Conservation (phyloP, 2,329 filamentous ascomycete genomes). For the Grosmannia clavigera region DNA sequence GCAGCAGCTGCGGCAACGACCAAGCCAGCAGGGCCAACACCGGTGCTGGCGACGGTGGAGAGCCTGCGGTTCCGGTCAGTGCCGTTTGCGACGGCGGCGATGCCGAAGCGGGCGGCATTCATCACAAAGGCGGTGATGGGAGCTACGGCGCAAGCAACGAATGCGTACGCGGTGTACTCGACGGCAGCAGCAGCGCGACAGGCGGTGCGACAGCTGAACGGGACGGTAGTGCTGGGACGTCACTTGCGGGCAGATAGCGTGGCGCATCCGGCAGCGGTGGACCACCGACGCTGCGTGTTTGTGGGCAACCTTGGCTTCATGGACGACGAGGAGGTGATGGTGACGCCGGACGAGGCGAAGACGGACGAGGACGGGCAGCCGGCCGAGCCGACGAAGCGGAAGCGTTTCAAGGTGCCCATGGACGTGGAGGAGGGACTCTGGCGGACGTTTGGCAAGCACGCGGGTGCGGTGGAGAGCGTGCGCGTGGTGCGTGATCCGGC, state of each 20-base stretch:
- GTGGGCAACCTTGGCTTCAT: constrained; percentile 95
- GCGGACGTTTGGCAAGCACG: constrained; percentile 60
- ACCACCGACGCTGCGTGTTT: constrained; percentile 85
- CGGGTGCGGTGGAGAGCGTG: constrained; percentile 81
- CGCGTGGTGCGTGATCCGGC: constrained; percentile 80
- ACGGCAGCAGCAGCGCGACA: constrained; percentile 62
- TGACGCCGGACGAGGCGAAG: no score
- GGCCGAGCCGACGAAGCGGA: constrained; percentile 23
- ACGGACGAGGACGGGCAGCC: constrained; percentile 39
- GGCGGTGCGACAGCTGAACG: constrained; percentile 69
- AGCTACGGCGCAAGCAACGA: constrained; percentile 81
- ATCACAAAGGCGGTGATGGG: constrained; percentile 86
- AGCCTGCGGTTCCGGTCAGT: constrained; percentile 91
- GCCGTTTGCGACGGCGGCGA: constrained; percentile 60
- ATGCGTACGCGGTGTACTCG: constrained; percentile 87
- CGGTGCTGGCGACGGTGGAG: constrained; percentile 51
- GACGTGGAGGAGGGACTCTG: constrained; percentile 91
- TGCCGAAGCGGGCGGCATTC: constrained; percentile 90
- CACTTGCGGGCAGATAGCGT: constrained; percentile 87
- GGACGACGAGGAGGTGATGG: constrained; percentile 62
- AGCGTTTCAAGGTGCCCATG: constrained; percentile 57
- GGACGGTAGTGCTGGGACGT: constrained; percentile 68
- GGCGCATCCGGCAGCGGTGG: constrained; percentile 70
- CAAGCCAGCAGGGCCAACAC: constrained; percentile 26
- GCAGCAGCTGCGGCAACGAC: no score